Evolutionary conservation across 164 flowering plant species (phyloP), one percentile per base, ranked within the genome.

Genomic region (Taxillus chinensis): DNA sequence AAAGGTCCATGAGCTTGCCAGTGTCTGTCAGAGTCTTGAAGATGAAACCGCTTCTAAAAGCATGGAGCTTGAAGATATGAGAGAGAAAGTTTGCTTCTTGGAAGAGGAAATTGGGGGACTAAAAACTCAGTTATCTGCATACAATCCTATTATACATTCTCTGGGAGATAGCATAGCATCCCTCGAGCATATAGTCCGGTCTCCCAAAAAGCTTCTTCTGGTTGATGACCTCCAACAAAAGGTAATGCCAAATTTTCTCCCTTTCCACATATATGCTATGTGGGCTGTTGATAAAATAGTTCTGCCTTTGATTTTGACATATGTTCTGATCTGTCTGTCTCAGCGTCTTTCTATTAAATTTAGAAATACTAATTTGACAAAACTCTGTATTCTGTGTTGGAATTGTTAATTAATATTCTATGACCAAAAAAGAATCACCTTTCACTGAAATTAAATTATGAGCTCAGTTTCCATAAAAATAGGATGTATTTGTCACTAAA

Each of bases 1-100:
- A 59, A 90, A 87, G 75, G 82, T 86, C 57, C 74, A 73, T 16
- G 90, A 89, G 69, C 82, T 86, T 51, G 59, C 77, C 53, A 74
- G 68, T 67, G 80, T 68, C 53, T 87, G 85, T 72, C 71, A 70
- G 71, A 73, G 39, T 63, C 84, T 87, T 64, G 77, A 81, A 70
- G 68, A 67, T 61, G 82, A 79, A 68, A 76, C 65, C 46, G 69
- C 70, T 62, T 59, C 73, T 12, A 84, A 77, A 63, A 64, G 54
- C 51, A 45, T 41, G 39, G 83, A 86, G 71, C 74, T 78, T 66
- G 77, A 83, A 73, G 67, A 66, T 60, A 70, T 84, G 77, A 80
- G 77, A 71, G 78, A 64, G 67, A 81, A 64, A 58, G 63, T 83
- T 16, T 37, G 65, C 38, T 64, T 46, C 61, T 71, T 89, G 77